Evolutionary conservation across 2,329 filamentous ascomycete genomes (phyloP), one percentile per base, ranked within the genome.

Genomic region (Sporothrix euskadiensis): DNA sequence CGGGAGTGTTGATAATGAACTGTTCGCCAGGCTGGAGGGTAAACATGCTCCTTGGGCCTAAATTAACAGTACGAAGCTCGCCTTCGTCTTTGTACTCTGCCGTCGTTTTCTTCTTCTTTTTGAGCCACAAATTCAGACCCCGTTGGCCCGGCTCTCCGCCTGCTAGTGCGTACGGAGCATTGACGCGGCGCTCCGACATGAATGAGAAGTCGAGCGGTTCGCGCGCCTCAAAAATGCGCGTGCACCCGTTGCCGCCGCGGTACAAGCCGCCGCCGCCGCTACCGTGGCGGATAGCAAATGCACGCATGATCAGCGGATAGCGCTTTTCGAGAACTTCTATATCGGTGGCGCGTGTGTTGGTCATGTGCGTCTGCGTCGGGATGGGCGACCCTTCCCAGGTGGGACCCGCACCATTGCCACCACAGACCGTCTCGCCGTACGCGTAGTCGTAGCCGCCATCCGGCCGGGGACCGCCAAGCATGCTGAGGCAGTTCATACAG

Each of bases 141-240:
- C 26, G 32, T 6, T 10, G 8, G 19, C 68, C 68, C 1, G 12
- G 12, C 0, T n/a, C 69, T 22, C 69, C 69, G 22, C 69, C 69
- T 1, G 8, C 52, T 2, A 71, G 16, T 19, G 52, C 69, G 39
- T 71, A 71, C 9, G 69, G 69, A 3, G 14, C 14, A 19, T 26
- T 19, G 4, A 9, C 19, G 52, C 69, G 69, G 10, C 69, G 32
- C 39, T 71, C 69, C 5, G 52, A 44, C 7, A 47, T 30, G 26
- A 71, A 30, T n/a, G 52, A 16, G 22, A 32, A 10, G 8, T 14
- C 10, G 16, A 49, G n/a, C 2, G 68, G 49, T 9, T 16, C 22
- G 19, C 80, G 75, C 2, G 79, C 78, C 74, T 83, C 80, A 14
- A 82, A 77, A 69, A 82, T 80, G 1, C 81, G 76, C 2, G 78